These are phyloP conservation scores for Panaeolus cyanescens DNA, from an alignment of 768 basidiomycete genomes.

Conservation along the genomic window DNA sequence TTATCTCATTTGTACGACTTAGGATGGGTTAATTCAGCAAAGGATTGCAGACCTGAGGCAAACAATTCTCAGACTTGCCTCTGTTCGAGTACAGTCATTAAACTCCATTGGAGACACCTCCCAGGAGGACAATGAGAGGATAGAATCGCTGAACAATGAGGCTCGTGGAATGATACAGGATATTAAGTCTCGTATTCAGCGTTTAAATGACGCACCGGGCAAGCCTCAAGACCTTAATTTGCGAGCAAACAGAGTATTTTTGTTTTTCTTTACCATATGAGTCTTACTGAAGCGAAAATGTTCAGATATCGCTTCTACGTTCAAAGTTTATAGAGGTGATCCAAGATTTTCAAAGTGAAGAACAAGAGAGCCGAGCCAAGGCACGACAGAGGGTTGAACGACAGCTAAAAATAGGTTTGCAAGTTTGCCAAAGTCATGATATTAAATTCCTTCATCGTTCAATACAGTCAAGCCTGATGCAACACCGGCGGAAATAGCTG, in stretches of 20 bases:
- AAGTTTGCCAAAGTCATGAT: background rate
- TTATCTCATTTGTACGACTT: background rate
- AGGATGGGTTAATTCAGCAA: constrained; percentile 45
- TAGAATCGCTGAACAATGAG: constrained; percentile 60
- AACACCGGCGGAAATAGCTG: constrained; percentile 75
- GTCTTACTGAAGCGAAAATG: background rate
- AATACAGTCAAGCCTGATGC: constrained; percentile 82
- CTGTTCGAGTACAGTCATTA: constrained; percentile 38
- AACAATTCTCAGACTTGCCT: constrained; percentile 38
- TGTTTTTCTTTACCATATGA: background rate
- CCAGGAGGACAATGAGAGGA: constrained; percentile 32
- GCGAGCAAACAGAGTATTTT: constrained; percentile 39
- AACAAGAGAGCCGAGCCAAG: constrained; percentile 67
- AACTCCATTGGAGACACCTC: constrained; percentile 33
- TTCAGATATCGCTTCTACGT: constrained; percentile 60
- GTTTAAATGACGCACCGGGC: constrained; percentile 40
- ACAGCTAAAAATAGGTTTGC: constrained; percentile 75
- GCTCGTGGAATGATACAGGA: constrained; percentile 59
- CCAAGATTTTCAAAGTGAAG: constrained; percentile 76
- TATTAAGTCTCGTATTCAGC: constrained; percentile 61
- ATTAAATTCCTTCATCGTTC: background rate
- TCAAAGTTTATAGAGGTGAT: constrained; percentile 75
- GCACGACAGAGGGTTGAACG: constrained; percentile 70
- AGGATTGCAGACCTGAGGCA: constrained; percentile 38
- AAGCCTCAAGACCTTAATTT: constrained; percentile 34